Base-by-base conservation (phyloP, 225 moss, liverwort and hornwort genomes). In the Polytrichum formosum region DNA sequence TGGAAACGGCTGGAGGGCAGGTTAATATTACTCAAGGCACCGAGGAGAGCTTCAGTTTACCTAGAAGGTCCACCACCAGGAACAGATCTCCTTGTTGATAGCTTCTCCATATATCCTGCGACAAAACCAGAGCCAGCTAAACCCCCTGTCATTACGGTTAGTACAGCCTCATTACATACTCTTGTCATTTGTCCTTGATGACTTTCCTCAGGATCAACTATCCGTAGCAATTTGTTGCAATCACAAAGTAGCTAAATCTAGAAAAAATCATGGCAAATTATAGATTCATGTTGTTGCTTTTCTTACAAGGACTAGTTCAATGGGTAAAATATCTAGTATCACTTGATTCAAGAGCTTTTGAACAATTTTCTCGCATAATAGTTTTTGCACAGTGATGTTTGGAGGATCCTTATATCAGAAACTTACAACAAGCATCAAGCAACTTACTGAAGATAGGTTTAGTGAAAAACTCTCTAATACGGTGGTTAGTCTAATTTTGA, bases 21-120 rank as follows among this genome's bases (percentile, higher is more conserved):
- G n/a, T 78, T 97, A 61, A 64, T 90, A 66, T 73, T 93, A 75
- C 77, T 86, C 60, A 90, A 84, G 74, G 55, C 77, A 54, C 79
- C 92, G 56, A 72, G 68, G 53, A 77, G 70, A 71, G 90, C 84
- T 16, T 74, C 85, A 74, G 81, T 93, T 64, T 97, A 83, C 66
- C 35, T 97, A 16, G 96, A 97, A 74, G 93, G 93, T 65, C 93
- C 96, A 35, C 89, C 93, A 54, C 77, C 81, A 77, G 93, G 90
- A 72, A 84, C 75, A 63, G 93, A 97, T 79, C 73, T 97, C 68
- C 86, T 93, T 68, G 70, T 93, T 26, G 83, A 92, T 73, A 93
- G 84, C 76, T 83, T 97, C 70, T 78, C 72, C 69, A 88, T 92
- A 35, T 85, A 53, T 56, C 74, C 77, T 65, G 78, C 90, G 64